Base-by-base conservation (phyloP, 139 green algal genomes). In the Tetradesmus lagerheimii region DNA sequence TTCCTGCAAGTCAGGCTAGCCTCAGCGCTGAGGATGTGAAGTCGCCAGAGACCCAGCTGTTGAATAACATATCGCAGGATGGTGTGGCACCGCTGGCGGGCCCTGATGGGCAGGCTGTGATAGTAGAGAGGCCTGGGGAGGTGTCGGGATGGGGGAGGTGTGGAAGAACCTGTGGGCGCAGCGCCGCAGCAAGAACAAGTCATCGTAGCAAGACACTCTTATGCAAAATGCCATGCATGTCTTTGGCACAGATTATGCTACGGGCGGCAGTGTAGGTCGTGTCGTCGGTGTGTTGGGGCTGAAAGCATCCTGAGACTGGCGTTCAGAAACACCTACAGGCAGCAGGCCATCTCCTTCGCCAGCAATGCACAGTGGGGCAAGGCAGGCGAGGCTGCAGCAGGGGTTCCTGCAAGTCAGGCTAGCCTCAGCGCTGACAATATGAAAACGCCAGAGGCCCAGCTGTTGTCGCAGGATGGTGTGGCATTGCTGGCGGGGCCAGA, bases 341-440 rank as follows among this genome's bases (percentile, higher is more conserved):
- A n/a, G 67, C 38, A 80, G 4, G 83, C 83, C 1, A 41, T 41
- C 16, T 20, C 35, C 11, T 80, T 80, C n/a, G 64, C 83, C 35
- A 23, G 25, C 5, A 35, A 50, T n/a, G 83, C 83, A 88, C 35
- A 80, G 25, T 88, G 81, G 81, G 81, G 53, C 35, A 47, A 45
- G 9, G 29, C n/a, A 34, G 80, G 80, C 66, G 50, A 77, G 3
- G n/a, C 14, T 45, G 80, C 80, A 41, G 80, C 43, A 39, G 79
- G 23, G 6, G 20, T 4, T 20, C 50, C 14, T 64, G 50, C 20
- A 2, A 25, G 14, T 64, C 50, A 64, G 50, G 50, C 50, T 64
- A 14, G 50, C 20, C 12, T 4, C 5, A 14, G 15, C 12, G 50
- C 50, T 38, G 43, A 37, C 16, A 6, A 34, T 2, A n/a, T 29